phyloP scores from a whole-genome alignment of 495 filamentous ascomycete genomes.

The Aspergillus egyptiacus region DNA sequence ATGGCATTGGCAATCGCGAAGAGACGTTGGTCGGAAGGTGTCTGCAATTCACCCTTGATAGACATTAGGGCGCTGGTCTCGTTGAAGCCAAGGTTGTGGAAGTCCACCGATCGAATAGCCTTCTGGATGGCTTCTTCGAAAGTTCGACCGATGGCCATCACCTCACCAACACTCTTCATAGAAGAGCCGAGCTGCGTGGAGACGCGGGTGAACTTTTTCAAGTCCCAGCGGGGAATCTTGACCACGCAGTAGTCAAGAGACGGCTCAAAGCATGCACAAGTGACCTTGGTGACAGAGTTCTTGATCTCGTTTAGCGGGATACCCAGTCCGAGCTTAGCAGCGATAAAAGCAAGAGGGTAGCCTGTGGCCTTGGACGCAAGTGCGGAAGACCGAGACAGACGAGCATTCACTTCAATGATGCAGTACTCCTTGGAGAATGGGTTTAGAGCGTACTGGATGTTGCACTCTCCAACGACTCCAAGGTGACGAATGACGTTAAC shows the following conservation, averaged over 20 bases:
- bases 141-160: conserved; percentile 95
- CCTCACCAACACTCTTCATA: conserved; percentile 99
- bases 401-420: conserved; percentile 98
- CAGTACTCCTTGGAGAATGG: conserved; percentile 96
- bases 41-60: conserved; percentile 92
- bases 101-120: conserved; percentile 90
- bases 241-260: conserved; percentile 98
- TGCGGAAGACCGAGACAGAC: conserved; percentile 92
- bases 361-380: conserved; percentile 97
- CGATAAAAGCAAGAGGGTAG: conserved; percentile 93
- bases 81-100: conserved; percentile 91
- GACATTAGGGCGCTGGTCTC: conserved; percentile 90
- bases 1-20: conserved; percentile 98
- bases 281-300: conserved; percentile 93
- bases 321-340: conserved; percentile 88
- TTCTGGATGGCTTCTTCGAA: conserved; percentile 99
- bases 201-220: conserved; percentile 97
- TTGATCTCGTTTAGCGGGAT: conserved; percentile 95
- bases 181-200: conserved; percentile 92
- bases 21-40: conserved; percentile 92
- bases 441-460: conserved; percentile 97
- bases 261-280: conserved; percentile 98
- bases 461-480: conserved; percentile 96
- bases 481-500: conserved; percentile 98
- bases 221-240: conserved; percentile 97